Conservation (phyloP, 139 green algal species). For the Zygnema circumcarinatum region DNA sequence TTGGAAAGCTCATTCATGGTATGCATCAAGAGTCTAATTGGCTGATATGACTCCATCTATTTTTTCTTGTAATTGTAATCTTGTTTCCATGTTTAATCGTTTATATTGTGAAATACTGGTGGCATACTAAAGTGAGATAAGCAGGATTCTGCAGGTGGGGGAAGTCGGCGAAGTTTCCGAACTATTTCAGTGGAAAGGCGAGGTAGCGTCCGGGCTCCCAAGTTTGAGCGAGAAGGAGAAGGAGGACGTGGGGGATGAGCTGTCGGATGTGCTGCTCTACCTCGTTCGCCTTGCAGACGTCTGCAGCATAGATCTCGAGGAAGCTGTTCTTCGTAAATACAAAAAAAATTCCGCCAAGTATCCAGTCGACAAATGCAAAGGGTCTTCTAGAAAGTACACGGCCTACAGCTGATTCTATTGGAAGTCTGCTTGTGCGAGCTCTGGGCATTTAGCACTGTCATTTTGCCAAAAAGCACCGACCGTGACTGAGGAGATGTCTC, state of each 20-base stretch:
- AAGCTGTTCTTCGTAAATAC: slow-evolving; percentile 66
- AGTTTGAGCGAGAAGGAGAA: slow-evolving; percentile 57
- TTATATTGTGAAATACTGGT: too few species aligned
- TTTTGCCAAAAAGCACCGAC: too few species aligned
- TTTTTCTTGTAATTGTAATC: too few species aligned
- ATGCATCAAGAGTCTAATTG: too few species aligned
- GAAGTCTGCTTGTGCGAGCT: too few species aligned
- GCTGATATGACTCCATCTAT: too few species aligned
- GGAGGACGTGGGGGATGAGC: slow-evolving; percentile 73
- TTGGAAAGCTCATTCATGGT: too few species aligned
- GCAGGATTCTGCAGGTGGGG: slow-evolving; percentile 42
- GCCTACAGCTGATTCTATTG: slow-evolving; percentile 49
- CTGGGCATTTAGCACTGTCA: too few species aligned
- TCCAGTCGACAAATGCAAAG: slow-evolving; percentile 65
- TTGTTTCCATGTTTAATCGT: too few species aligned
- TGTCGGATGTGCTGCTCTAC: slow-evolving; percentile 82
- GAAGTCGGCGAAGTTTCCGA: slow-evolving; percentile 74
- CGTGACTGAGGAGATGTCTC: too few species aligned
- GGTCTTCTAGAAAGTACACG: slow-evolving; percentile 71
- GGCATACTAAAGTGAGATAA: too few species aligned
- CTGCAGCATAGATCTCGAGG: slow-evolving; percentile 74
- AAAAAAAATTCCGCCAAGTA: slow-evolving; percentile 73
- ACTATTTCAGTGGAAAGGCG: slow-evolving; percentile 76
- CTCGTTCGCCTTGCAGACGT: slow-evolving; percentile 74
- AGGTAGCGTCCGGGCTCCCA: slow-evolving; percentile 65